These are phyloP conservation scores for Plasmodium ovale DNA, from an alignment of 169 alveolate species.

Conservation along the genomic window DNA sequence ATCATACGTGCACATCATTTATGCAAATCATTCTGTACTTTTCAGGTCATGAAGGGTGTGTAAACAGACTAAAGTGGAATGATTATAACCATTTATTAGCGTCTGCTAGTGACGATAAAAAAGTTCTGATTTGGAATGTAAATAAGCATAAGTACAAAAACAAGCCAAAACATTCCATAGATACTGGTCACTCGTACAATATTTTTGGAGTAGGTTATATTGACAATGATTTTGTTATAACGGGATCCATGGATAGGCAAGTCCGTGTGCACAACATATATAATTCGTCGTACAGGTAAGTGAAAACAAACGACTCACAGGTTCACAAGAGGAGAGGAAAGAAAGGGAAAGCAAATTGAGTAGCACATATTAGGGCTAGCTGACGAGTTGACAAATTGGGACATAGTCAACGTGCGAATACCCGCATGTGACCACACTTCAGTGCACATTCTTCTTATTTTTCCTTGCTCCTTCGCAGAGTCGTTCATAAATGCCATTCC, in stretches of 20 bases:
- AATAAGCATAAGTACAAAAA: constrained; percentile 24
- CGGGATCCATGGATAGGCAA: constrained; percentile 77
- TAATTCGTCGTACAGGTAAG: constrained; percentile 24
- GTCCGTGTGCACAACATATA: constrained; percentile 67
- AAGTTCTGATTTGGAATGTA: constrained; percentile 75
- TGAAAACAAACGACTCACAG: background rate
- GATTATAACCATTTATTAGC: constrained; percentile 76
- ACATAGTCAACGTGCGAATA: too few relatives aligned
- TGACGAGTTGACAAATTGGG: too few relatives aligned
- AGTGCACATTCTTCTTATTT: background rate
- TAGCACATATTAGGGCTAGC: too few relatives aligned
- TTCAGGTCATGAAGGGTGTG: constrained; percentile 78
- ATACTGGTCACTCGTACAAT: constrained; percentile 68
- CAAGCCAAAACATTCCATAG: constrained; percentile 10
- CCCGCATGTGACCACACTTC: background rate
- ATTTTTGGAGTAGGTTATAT: constrained; percentile 79
- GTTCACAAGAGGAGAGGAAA: too few relatives aligned
- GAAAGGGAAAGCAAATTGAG: too few relatives aligned
- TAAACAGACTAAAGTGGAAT: constrained; percentile 82
- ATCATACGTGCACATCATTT: background rate
- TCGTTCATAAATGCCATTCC: constrained; percentile 51
- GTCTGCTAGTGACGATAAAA: constrained; percentile 80
- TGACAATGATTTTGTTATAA: constrained; percentile 55
- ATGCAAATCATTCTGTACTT: background rate
- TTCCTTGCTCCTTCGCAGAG: background rate